Evolutionary conservation across 192 early-diverging fungal genomes (phyloP), one percentile per base, ranked within the genome.

Genomic region (Gryganskiella cystojenkinii): DNA sequence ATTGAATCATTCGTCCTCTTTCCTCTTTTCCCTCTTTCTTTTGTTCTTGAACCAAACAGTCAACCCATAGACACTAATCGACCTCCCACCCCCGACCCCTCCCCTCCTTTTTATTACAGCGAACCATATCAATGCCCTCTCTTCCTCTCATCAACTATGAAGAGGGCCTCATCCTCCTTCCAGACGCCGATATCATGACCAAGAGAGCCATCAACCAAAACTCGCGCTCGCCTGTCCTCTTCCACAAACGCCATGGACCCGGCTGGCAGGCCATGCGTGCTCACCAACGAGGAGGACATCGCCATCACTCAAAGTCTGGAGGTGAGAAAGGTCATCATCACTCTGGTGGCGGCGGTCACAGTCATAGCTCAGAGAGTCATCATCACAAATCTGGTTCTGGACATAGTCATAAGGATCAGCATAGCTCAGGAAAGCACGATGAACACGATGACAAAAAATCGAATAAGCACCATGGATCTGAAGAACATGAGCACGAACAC

Each of bases 211-310:
- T 43, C 27, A 34, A 13, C 49, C 20, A 22, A 24, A 51, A n/a
- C 25, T 25, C 56, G 10, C 43, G 42, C 43, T 25, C 28, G 4
- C 31, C 31, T 30, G 2, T 19, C 3, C 31, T 63, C n/a, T n/a
- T n/a, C 0, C 44, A 52, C 25, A 58, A 44, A 20, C 61, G 70
- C 27, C 70, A 64, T 31, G 61, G 40, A 1, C 34, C 61, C 15
- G 61, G n/a, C n/a, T 64, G 61, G 61, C 24, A 63, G 56, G 67
- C 56, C 46, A n/a, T 25, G 46, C 31, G 10, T 6, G 34, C 0
- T 14, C 54, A 45, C 27, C 31, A 50, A 15, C 19, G 24, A n/a
- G n/a, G n/a, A n/a, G n/a, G 20, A 1, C n/a, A 40, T 40, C 5
- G 37, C 5, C 37, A 40, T 40, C 37, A 40, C 37, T 40, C 37